Base-by-base conservation (phyloP, 169 alveolate species). In the Plasmodium cynomolgi region DNA sequence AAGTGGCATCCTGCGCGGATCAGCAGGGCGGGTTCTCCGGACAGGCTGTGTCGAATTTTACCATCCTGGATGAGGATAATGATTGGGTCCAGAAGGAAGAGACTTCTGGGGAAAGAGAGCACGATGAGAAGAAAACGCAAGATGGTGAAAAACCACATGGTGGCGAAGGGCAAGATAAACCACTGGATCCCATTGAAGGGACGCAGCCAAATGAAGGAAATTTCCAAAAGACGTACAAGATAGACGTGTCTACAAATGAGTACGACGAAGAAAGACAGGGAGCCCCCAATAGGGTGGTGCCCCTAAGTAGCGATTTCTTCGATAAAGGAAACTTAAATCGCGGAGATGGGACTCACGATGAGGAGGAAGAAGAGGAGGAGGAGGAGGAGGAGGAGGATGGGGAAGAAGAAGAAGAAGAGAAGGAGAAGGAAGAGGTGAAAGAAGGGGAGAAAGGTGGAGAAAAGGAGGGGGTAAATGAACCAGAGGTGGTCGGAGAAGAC, bases 41-140 rank as follows among this genome's bases (percentile, higher is more conserved):
- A 58, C 91, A 83, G 47, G 39, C n/a, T 0, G 17, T 54, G 54
- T n/a, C 91, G 41, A 58, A 83, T 20, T 83, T 83, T 83, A 68
- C 31, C 37, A 68, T 68, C 37, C 77, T 68, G 1, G 77, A 68
- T 68, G 37, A 26, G 1, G 77, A 68, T 23, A 34, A 68, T 1
- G 37, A 29, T 68, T 20, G 1, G 34, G 3, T 26, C n/a, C 13
- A 2, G 77, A 3, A 1, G 0, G 6, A n/a, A 26, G 17, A 4
- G 17, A 1, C 77, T 29, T 20, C 37, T 68, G 77, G 77, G 34
- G 29, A 20, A 13, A 68, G 4, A 68, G 17, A 0, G 8, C 20
- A 68, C n/a, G 20, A 13, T 68, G 33, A 29, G 15, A 2, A 68
- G 77, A 20, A 62, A 23, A 11, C 2, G 20, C 20, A 47, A 2